Evolutionary conservation across 345 rosid genomes (phyloP), one percentile per base, ranked within the genome.

Genomic region (Gossypium ekmanianum): DNA sequence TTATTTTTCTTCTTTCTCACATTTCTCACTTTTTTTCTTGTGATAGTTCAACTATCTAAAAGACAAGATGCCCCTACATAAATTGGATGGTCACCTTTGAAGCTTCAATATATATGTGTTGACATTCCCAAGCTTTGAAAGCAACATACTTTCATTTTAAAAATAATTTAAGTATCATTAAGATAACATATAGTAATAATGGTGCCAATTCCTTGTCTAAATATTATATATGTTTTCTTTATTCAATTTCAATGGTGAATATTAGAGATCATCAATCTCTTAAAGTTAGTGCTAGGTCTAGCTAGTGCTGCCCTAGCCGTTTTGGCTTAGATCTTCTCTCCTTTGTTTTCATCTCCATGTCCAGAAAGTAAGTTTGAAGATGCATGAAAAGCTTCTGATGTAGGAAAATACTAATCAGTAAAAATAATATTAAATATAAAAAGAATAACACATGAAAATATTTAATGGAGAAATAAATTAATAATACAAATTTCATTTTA

Each of bases 211-310:
- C 29, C 27, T 47, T 55, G 47, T 43, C 66, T 54, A 24, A 65
- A 22, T 68, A 22, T 12, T 47, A 47, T 68, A 22, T 68, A 18
- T 20, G 39, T 22, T 22, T 47, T 68, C 68, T 22, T 18, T 61
- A 11, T 81, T 74, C 80, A 74, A 56, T 70, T 81, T 74, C 80
- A 74, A 56, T 70, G 83, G 81, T 77, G 78, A 79, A 61, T 54
- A 71, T 47, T 56, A 58, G 71, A 74, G 70, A 64, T 74, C 57
- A 8, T 45, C 72, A 70, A 5, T 75, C 39, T 48, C 56, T 43
- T 64, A 66, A 44, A 66, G 29, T 44, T 20, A 11, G 70, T 20
- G 52, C 50, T 20, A n/a, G 17, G 1, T 1, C 9, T 43, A 11
- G 70, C 51, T 57, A 9, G 10, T 2, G 12, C 9, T 43, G 2